A percentile compares a stretch with the other conserved stretches of the same genome.
phyloP scores from a whole-genome alignment of 1,284 basidiomycete species.

The Dichomitus squalens region DNA sequence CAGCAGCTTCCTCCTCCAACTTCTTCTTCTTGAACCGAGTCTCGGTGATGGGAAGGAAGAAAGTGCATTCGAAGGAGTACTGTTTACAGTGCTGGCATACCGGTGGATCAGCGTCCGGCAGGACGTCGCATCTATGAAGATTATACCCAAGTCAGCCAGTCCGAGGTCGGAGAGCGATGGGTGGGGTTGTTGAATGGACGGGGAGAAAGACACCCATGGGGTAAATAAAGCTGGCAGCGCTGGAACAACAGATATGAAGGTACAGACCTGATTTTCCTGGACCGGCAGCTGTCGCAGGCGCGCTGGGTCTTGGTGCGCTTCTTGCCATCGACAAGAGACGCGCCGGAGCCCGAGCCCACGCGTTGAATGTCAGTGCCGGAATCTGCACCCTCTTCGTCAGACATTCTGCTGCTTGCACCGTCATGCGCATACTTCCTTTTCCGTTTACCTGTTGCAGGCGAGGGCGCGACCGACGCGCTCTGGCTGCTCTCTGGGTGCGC shows the following conservation, averaged over 20 bases:
- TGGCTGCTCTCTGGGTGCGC: slow-evolving; percentile 32
- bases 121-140: slow-evolving; percentile 70
- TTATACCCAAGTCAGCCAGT: slow-evolving; percentile 31
- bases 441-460: slow-evolving; percentile 52
- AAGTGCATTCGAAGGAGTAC: slow-evolving; percentile 91
- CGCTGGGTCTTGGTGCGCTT: slow-evolving; percentile 91
- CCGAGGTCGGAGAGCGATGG: slow-evolving; percentile 21
- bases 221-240: slow-evolving; percentile 28
- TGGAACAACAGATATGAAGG: slow-evolving; percentile 24
- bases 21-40: slow-evolving; percentile 98
- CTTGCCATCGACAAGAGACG: slow-evolving; percentile 55
- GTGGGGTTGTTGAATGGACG: slow-evolving; percentile 7
- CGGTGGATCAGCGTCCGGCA: slow-evolving; percentile 73
- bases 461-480: slow-evolving; percentile 24
- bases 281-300: slow-evolving; percentile 90
- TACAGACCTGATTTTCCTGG: slow-evolving; percentile 85
- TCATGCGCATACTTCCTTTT: slow-evolving; percentile 61
- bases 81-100: slow-evolving; percentile 88
- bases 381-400: slow-evolving; percentile 59
- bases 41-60: slow-evolving; percentile 97
- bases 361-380: slow-evolving; percentile 50
- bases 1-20: slow-evolving; percentile 63
- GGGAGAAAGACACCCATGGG: slow-evolving; percentile 6
- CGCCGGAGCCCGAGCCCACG: slow-evolving; percentile 28
- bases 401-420: slow-evolving; percentile 44